These are phyloP conservation scores for Simplicillium aogashimaense DNA, from an alignment of 2,329 filamentous ascomycete species.

Conservation along the genomic window DNA sequence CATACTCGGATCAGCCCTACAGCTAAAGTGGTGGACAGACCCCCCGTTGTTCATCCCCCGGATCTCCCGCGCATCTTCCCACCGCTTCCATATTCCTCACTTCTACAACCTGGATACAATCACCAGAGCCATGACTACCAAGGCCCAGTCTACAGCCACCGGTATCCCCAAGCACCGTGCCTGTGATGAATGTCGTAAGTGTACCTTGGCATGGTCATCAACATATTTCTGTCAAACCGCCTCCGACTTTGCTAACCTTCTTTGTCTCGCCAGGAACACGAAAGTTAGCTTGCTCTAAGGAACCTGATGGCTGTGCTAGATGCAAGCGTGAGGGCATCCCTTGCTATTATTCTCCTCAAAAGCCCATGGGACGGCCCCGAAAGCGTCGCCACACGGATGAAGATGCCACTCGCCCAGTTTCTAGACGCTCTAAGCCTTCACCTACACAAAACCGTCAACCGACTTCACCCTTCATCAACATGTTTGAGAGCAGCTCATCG, in stretches of 20 bases:
- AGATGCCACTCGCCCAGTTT: background rate
- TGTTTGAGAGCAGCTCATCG: background rate
- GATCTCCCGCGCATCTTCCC: no score
- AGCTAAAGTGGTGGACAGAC: no score
- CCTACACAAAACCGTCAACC: background rate
- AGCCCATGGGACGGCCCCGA: conserved; percentile 55
- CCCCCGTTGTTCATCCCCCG: no score
- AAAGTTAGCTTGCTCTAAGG: conserved; percentile 57
- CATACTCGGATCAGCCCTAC: no score
- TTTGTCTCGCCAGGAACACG: conserved; percentile 36
- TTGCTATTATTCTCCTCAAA: conserved; percentile 55
- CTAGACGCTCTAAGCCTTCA: background rate
- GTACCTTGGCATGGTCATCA: background rate
- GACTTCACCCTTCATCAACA: background rate
- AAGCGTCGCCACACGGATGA: conserved; percentile 37
- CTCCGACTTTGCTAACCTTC: conserved; percentile 14
- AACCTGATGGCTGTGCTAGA: conserved; percentile 46
- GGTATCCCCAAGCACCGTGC: conserved; percentile 43
- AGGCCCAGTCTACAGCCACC: conserved; percentile 5
- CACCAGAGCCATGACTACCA: conserved; percentile 12
- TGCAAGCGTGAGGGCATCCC: conserved; percentile 45
- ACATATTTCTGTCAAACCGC: background rate
- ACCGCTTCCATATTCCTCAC: no score
- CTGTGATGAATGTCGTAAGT: conserved; percentile 59
- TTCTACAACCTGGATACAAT: background rate